Conservation (phyloP, 108 stramenopile species). For the Skeletonema marinoi region DNA sequence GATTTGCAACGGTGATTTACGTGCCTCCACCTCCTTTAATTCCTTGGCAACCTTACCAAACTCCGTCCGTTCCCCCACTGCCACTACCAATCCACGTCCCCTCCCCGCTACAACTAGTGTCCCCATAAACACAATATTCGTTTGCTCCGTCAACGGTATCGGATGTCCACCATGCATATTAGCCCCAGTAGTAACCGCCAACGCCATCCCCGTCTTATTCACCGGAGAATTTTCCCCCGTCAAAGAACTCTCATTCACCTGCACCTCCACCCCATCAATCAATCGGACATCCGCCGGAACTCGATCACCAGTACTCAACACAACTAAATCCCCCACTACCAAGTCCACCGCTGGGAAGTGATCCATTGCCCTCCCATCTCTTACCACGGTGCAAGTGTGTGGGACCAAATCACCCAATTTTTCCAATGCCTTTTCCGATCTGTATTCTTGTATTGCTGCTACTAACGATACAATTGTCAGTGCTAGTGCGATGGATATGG, state of each 20-base stretch:
- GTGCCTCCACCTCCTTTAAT: conserved; percentile 70
- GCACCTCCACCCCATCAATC: conserved; percentile 78
- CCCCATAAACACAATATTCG: conserved; percentile 93
- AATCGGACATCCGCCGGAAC: conserved; percentile 97
- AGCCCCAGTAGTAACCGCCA: conserved; percentile 3
- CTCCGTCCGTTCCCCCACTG: conserved; percentile 88
- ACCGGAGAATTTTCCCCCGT: conserved; percentile 94
- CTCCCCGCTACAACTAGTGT: conserved; percentile 90
- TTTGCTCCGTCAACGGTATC: conserved; percentile 79
- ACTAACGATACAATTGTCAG: conserved; percentile 91
- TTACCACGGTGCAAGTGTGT: conserved; percentile 82
- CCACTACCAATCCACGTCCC: conserved; percentile 88
- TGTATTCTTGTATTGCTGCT: conserved; percentile 95
- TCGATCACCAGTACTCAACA: conserved; percentile 88
- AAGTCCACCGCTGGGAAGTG: conserved; percentile 82
- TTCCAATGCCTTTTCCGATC: conserved; percentile 89
- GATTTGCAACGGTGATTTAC: conserved; percentile 92
- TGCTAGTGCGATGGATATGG: conserved; percentile 90
- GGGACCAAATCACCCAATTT: conserved; percentile 89
- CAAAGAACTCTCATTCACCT: conserved; percentile 85
- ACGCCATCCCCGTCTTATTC: conserved; percentile 58
- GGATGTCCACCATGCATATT: neutral
- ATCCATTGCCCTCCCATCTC: conserved; percentile 75
- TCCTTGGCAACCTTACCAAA: conserved; percentile 92
- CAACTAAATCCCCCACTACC: conserved; percentile 94